These are phyloP conservation scores for Colletotrichum sp. DNA, from an alignment of 2,329 filamentous ascomycete genomes.

Conservation along the genomic window DNA sequence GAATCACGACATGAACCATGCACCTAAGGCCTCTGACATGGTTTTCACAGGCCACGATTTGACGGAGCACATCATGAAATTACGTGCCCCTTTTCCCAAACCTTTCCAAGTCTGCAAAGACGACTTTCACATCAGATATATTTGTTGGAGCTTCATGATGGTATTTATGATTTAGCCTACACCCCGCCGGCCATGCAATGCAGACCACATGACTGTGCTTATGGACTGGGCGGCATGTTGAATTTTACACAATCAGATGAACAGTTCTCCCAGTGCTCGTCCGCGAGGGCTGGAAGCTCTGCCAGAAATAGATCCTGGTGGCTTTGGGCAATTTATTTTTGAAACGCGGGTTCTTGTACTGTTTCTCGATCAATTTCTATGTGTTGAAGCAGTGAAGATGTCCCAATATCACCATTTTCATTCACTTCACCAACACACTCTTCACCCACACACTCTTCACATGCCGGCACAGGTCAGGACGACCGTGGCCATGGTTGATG, in stretches of 20 bases:
- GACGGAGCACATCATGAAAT: neutral
- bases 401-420: neutral
- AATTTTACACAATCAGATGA: neutral
- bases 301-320: neutral
- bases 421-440: no score
- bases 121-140: neutral
- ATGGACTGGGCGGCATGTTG: neutral
- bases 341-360: neutral
- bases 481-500: no score
- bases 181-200: neutral
- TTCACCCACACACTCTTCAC: neutral
- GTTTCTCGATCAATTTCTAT: neutral
- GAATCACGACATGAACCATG: neutral
- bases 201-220: neutral
- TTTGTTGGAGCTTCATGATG: fast-evolving
- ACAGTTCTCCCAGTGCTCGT: neutral
- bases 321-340: neutral
- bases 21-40: neutral
- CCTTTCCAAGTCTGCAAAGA: neutral
- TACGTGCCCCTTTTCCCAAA: neutral
- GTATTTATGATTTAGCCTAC: neutral
- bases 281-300: neutral
- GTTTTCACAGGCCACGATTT: neutral
- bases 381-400: neutral
- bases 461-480: no score